Percentiles rank a stretch among this genome's conserved stretches.
These are phyloP conservation scores for Beta lomatogona DNA, from an alignment of 179 eudicot genomes.

Conservation along the genomic window DNA sequence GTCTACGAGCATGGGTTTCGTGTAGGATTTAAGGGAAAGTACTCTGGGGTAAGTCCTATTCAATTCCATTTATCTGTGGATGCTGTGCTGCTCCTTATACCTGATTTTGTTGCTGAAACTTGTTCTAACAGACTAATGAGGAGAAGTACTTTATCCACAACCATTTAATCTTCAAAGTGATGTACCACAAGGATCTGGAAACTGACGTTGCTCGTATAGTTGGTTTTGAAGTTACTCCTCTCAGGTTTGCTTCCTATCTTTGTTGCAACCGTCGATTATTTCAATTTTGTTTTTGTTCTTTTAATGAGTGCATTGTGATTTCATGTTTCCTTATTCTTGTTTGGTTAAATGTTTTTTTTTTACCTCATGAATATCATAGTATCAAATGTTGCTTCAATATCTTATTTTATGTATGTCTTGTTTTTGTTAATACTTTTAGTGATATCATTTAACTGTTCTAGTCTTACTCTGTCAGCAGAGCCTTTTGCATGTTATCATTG, in stretches of 20 bases:
- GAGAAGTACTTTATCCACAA: slow-evolving; percentile 52
- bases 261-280: background rate
- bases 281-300: background rate
- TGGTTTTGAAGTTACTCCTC: slow-evolving; percentile 53
- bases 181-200: slow-evolving; percentile 52
- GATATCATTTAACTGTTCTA: background rate
- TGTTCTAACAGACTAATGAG: slow-evolving; percentile 39
- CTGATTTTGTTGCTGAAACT: slow-evolving; percentile 14
- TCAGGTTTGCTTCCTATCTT: slow-evolving; percentile 37
- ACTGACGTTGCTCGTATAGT: slow-evolving; percentile 52
- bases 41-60: slow-evolving; percentile 56
- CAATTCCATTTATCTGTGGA: background rate
- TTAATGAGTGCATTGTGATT: background rate
- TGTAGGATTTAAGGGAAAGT: slow-evolving; percentile 88
- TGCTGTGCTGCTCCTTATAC: background rate
- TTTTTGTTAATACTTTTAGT: background rate
- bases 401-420: background rate
- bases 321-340: background rate
- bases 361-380: background rate
- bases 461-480: background rate
- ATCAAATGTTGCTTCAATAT: background rate
- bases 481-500: background rate
- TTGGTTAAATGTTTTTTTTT: background rate
- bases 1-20: slow-evolving; percentile 88
- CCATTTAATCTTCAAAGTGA: slow-evolving; percentile 54